A percentile compares a stretch with the other conserved stretches of the same genome.
phyloP scores from a whole-genome alignment of 2,329 filamentous ascomycete species.

The Xylariales sp. region DNA sequence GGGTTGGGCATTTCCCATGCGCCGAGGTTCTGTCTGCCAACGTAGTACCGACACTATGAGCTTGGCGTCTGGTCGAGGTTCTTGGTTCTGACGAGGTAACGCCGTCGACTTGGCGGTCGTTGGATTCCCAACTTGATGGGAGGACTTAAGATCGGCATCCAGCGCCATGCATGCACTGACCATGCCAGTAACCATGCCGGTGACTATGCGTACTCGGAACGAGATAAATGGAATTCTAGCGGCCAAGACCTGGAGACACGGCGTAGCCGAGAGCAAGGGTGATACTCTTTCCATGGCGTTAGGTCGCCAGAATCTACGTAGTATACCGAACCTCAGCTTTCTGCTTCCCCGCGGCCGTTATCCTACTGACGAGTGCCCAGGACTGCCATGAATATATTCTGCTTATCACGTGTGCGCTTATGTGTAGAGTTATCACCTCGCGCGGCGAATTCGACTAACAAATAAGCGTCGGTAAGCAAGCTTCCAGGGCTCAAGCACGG shows the following conservation, averaged over 20 bases:
- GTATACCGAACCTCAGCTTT: slow-evolving; percentile 6
- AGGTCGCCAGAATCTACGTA: neutral
- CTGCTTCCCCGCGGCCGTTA: slow-evolving; percentile 19
- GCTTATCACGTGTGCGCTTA: slow-evolving; percentile 13
- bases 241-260: slow-evolving; percentile 24
- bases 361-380: neutral
- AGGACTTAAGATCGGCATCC: slow-evolving; percentile 16
- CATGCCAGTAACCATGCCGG: slow-evolving; percentile 6
- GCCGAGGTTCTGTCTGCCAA: neutral
- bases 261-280: slow-evolving; percentile 20
- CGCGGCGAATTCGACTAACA: neutral
- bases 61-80: neutral
- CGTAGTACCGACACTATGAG: slow-evolving; percentile 4
- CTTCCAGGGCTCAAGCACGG: neutral
- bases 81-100: slow-evolving; percentile 5
- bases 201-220: slow-evolving; percentile 3
- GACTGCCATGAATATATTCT: neutral
- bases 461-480: neutral
- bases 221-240: slow-evolving; percentile 19
- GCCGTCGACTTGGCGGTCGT: slow-evolving; percentile 17
- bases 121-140: slow-evolving; percentile 22
- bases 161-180: neutral
- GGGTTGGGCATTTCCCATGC: slow-evolving; percentile 3
- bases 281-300: neutral
- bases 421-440: neutral